Conservation (phyloP, 2,329 filamentous ascomycete species). For the Arthrocladium fulminans region DNA sequence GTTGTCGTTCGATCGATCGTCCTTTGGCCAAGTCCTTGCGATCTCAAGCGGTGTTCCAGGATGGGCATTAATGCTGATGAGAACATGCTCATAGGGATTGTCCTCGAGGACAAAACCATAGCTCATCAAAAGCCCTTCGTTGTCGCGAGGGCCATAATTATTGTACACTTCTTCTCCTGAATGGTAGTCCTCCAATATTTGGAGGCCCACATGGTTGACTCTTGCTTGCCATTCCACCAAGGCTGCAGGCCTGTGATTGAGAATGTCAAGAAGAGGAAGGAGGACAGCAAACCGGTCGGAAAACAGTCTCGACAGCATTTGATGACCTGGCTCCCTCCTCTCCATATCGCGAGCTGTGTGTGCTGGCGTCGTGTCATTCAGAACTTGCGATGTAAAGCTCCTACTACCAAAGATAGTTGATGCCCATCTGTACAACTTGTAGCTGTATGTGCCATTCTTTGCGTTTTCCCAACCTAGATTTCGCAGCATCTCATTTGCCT, state of each 20-base stretch:
- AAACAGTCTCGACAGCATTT: slow-evolving; percentile 28
- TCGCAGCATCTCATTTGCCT: slow-evolving; percentile 26
- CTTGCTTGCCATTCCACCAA: slow-evolving; percentile 50
- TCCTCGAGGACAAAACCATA: slow-evolving; percentile 38
- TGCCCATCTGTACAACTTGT: slow-evolving; percentile 40
- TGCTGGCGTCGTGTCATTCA: slow-evolving; percentile 27
- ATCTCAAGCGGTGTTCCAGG: slow-evolving; percentile 31
- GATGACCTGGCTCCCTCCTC: slow-evolving; percentile 21
- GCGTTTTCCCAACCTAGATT: slow-evolving; percentile 26
- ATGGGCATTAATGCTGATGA: slow-evolving; percentile 32
- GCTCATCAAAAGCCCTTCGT: slow-evolving; percentile 52
- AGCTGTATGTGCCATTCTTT: slow-evolving; percentile 29
- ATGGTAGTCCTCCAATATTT: slow-evolving; percentile 38
- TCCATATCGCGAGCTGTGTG: slow-evolving; percentile 15
- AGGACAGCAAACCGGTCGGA: slow-evolving; percentile 59
- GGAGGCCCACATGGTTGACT: slow-evolving; percentile 30
- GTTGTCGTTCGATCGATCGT: slow-evolving; percentile 29
- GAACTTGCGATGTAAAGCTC: slow-evolving; percentile 36
- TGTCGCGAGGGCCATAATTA: slow-evolving; percentile 69
- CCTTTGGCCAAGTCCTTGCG: slow-evolving; percentile 26
- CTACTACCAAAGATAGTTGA: slow-evolving; percentile 37
- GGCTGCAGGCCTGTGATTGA: slow-evolving; percentile 59
- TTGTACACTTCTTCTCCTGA: slow-evolving; percentile 53
- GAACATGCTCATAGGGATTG: slow-evolving; percentile 38
- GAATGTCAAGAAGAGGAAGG: slow-evolving; percentile 61